phyloP scores from a whole-genome alignment of 148 eudicot genomes.

The Diospyros lotus region DNA sequence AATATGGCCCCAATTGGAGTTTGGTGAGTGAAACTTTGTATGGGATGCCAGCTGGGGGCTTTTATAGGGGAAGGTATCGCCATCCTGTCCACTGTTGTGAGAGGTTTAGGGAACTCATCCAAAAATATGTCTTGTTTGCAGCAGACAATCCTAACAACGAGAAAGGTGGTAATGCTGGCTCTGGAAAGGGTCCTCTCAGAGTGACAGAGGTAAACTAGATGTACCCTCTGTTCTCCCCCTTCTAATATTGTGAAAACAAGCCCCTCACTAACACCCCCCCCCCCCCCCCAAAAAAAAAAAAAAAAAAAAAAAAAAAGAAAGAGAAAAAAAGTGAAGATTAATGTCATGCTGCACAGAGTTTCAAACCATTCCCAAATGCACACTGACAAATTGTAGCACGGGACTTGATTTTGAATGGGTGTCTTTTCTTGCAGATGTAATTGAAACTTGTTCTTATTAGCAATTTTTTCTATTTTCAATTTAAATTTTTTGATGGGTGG shows the following conservation, averaged over 20 bases:
- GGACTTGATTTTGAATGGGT: constrained; percentile 1
- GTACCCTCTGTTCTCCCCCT: neutral
- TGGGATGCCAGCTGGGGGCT: constrained; percentile 86
- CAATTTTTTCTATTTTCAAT: neutral
- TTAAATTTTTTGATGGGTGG: neutral
- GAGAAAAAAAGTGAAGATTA: neutral
- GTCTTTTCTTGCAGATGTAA: constrained; percentile 12
- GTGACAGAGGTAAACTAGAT: constrained; percentile 82
- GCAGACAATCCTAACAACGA: constrained; percentile 58
- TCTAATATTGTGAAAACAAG: too few species aligned
- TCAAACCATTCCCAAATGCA: neutral
- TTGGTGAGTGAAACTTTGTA: constrained; percentile 80
- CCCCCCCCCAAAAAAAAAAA: neutral
- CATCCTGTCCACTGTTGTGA: constrained; percentile 90
- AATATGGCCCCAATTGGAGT: constrained; percentile 90
- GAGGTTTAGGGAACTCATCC: constrained; percentile 88
- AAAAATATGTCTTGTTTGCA: constrained; percentile 59
- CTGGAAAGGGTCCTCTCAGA: constrained; percentile 69
- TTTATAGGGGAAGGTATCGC: constrained; percentile 78
- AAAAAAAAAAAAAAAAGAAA: neutral
- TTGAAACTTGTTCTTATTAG: neutral
- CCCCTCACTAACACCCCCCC: too few species aligned
- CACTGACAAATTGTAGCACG: neutral
- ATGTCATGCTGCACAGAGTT: neutral
- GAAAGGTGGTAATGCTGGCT: constrained; percentile 45